Evolutionary conservation across 2,329 filamentous ascomycete species (phyloP), one percentile per base, ranked within the genome.

Genomic region (Neoascochyta sp.): DNA sequence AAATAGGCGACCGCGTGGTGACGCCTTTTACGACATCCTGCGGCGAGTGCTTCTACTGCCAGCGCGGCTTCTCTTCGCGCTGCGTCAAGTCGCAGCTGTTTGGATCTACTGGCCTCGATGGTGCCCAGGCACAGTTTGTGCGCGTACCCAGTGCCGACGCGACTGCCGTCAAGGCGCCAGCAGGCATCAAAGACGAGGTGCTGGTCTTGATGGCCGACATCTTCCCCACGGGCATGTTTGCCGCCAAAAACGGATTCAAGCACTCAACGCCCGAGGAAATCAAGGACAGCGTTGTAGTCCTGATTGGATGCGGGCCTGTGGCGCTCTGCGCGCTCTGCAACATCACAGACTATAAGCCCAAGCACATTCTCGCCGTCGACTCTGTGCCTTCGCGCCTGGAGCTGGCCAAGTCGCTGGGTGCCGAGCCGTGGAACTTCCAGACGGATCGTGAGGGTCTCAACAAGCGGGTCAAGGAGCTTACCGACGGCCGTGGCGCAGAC

Each of bases 141-240:
- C 50, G 64, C 5, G 75, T 94, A 9, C 89, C 89, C 0, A 68
- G 82, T 32, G 88, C 88, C 8, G 87, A 94, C 52, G 78, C 79
- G 19, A 93, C 86, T 1, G 76, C 82, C n/a, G 74, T 88, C 54
- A 82, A 81, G 51, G 81, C 86, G 0, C 83, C 84, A 0, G 63
- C 76, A 2, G 76, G 74, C 7, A 82, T 93, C 35, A 76, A 81
- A 12, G 81, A 90, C 46, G 75, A 83, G 43, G 79, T 79, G 19
- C 71, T 93, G 27, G 79, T 93, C 5, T 73, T 95, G 15, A 94
- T 95, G 88, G 87, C 86, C 10, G 88, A 95, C 56, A 93, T 95
- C 50, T 94, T 92, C 63, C 88, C 88, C 16, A 74, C 70, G 0
- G 85, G 89, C 6, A 94, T 79, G 65, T 94, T 89, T 49, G 88